Percentiles rank a stretch among this genome's conserved stretches.
These are phyloP conservation scores for Erythrophleum ivorense DNA, from an alignment of 331 rosid species.

Conservation along the genomic window DNA sequence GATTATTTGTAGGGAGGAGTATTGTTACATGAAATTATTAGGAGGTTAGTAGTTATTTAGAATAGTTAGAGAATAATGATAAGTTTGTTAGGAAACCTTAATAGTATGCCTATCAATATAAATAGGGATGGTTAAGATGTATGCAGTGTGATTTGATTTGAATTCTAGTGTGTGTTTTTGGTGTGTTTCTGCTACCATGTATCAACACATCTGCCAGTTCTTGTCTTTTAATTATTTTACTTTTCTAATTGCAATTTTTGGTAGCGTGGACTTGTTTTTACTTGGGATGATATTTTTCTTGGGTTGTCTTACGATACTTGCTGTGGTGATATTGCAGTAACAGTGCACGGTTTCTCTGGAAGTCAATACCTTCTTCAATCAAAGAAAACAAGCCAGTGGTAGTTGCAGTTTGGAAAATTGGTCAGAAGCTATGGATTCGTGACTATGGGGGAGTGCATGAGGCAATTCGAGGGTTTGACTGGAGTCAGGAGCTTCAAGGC, in stretches of 20 bases:
- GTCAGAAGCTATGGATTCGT: slow-evolving; percentile 77
- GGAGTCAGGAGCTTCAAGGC: slow-evolving; percentile 76
- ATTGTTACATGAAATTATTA: too few relatives aligned
- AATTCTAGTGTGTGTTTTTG: too few relatives aligned
- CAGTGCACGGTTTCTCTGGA: slow-evolving; percentile 92
- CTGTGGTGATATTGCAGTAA: slow-evolving; percentile 66
- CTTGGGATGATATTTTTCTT: neutral
- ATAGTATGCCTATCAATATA: too few relatives aligned
- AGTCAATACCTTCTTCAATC: slow-evolving; percentile 64
- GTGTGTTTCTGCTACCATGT: too few relatives aligned
- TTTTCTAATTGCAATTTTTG: slow-evolving; percentile 2
- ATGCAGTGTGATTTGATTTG: too few relatives aligned
- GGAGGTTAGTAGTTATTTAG: too few relatives aligned
- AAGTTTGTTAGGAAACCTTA: too few relatives aligned
- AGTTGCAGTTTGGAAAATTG: slow-evolving; percentile 74
- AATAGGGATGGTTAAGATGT: too few relatives aligned
- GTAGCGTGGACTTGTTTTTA: slow-evolving; percentile 8
- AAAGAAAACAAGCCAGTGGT: slow-evolving; percentile 78
- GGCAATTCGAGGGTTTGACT: slow-evolving; percentile 74
- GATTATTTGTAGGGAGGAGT: too few relatives aligned
- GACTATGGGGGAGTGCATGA: slow-evolving; percentile 72
- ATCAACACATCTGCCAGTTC: neutral
- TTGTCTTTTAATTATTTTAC: neutral
- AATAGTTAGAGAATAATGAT: too few relatives aligned
- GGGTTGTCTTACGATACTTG: slow-evolving; percentile 21